A percentile compares a stretch with the other conserved stretches of the same genome.
Conservation (phyloP, 306 rosid genomes). For the Fragaria iinumae region DNA sequence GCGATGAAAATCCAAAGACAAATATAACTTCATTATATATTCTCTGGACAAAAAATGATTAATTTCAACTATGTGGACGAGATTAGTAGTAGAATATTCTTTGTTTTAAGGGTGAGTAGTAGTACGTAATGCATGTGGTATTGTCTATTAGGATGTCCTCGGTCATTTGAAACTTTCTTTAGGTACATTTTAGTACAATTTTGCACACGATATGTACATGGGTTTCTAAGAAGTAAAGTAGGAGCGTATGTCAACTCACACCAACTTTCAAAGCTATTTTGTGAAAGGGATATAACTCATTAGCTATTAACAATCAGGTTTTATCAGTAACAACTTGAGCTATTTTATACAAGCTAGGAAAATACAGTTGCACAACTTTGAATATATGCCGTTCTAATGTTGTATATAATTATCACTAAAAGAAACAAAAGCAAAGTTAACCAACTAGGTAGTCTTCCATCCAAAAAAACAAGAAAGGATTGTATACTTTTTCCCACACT, state of each 20-base stretch:
- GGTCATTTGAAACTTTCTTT: not conserved
- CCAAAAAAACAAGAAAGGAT: too few relatives aligned
- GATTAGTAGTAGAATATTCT: not conserved
- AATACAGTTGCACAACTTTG: not conserved
- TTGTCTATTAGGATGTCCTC: not conserved
- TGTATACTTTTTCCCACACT: too few relatives aligned
- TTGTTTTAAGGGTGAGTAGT: not conserved
- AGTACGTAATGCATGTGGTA: not conserved
- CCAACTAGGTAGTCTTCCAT: too few relatives aligned
- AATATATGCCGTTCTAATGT: not conserved
- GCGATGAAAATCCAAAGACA: not conserved
- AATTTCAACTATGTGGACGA: not conserved
- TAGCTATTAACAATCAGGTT: not conserved
- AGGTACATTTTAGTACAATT: not conserved
- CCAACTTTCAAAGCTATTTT: not conserved
- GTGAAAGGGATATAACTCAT: not conserved
- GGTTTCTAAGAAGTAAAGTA: conserved; percentile 3
- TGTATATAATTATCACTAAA: not conserved
- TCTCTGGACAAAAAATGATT: not conserved
- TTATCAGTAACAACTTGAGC: not conserved
- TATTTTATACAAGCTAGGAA: not conserved
- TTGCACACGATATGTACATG: not conserved
- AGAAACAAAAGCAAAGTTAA: not conserved
- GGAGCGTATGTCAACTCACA: conserved; percentile 10
- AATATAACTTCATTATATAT: not conserved